Evolutionary conservation across 129 eudicot species (phyloP).

Genomic region (Gnaphalium uliginosum): DNA sequence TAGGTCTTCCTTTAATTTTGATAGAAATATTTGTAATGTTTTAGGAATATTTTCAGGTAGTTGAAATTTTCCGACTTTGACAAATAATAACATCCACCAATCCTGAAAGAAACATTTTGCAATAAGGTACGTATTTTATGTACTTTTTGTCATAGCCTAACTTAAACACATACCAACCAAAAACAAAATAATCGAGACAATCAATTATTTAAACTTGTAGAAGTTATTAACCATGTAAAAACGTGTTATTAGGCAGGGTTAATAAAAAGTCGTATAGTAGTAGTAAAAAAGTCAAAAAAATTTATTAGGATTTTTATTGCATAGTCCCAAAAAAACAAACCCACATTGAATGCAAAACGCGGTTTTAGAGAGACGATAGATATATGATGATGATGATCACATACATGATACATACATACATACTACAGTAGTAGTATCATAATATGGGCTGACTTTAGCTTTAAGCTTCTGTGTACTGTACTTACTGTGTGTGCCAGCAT

Average conservation of each 20-base stretch:
- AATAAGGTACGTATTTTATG: not conserved
- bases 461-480: constrained; percentile 35
- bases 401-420: constrained; percentile 8
- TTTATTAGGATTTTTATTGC: constrained; percentile 43
- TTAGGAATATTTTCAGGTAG: not conserved
- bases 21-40: not conserved
- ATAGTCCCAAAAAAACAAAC: constrained; percentile 38
- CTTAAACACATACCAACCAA: constrained; percentile 11
- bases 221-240: constrained; percentile 28
- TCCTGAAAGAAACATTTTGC: constrained; percentile 12
- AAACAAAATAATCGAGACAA: constrained; percentile 18
- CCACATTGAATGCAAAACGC: constrained; percentile 42
- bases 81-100: not conserved
- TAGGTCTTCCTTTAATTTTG: not conserved
- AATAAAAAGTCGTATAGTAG: constrained; percentile 15
- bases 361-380: constrained; percentile 34
- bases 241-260: constrained; percentile 26
- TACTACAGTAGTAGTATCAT: constrained; percentile 5
- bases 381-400: not conserved
- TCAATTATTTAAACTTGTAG: not conserved
- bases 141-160: not conserved
- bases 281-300: constrained; percentile 25
- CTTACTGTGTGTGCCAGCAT: constrained; percentile 36
- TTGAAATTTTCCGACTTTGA: not conserved
- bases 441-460: constrained; percentile 41